A percentile compares a stretch with the other conserved stretches of the same genome.
phyloP scores from a whole-genome alignment of 495 filamentous ascomycete species.

The Lentithecium fluviatile region DNA sequence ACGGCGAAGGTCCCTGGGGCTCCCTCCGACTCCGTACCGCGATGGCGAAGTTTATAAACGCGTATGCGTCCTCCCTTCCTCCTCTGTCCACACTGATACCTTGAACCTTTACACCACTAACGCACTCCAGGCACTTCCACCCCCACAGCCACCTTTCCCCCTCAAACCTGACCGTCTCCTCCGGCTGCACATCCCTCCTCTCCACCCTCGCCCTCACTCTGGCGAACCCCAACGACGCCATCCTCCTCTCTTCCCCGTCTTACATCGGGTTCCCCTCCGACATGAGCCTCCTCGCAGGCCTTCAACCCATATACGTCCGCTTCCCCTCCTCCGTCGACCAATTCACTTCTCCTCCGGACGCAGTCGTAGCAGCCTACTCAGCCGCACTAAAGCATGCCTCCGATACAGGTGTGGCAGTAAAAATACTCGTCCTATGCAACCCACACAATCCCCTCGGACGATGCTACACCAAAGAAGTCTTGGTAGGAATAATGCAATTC shows the following conservation, averaged over 20 bases:
- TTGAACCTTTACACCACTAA: constrained; percentile 1
- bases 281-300: no score
- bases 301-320: no score
- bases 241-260: constrained; percentile 32
- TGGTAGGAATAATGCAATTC: no score
- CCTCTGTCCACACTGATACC: background rate
- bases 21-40: constrained; percentile 28
- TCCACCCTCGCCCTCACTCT: constrained; percentile 33
- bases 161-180: constrained; percentile 24
- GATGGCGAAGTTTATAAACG: constrained; percentile 35
- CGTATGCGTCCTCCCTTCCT: constrained; percentile 4
- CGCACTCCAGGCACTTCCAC: constrained; percentile 21
- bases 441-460: no score
- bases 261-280: constrained; percentile 29
- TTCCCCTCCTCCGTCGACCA: no score
- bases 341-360: no score
- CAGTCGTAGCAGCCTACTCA: no score
- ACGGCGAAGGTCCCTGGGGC: constrained; percentile 39
- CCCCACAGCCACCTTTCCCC: constrained; percentile 18
- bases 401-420: no score
- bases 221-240: constrained; percentile 34
- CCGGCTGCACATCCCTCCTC: constrained; percentile 27
- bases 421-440: no score
- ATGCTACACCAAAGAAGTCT: no score
- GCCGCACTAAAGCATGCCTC: no score